Conservation (phyloP, 148 eudicot genomes). For the Salicornia ramosissima region DNA sequence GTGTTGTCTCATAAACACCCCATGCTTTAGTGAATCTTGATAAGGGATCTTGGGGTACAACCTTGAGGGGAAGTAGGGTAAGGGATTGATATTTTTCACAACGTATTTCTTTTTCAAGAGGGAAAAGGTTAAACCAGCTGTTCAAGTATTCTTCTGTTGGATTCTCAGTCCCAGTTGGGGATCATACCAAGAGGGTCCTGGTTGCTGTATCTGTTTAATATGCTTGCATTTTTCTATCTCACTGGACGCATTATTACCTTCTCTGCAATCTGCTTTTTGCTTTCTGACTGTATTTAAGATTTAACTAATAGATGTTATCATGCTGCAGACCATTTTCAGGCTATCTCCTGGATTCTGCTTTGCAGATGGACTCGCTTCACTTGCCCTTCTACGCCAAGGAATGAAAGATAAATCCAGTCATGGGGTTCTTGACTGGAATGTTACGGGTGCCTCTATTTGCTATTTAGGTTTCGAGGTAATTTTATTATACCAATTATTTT, state of each 20-base stretch:
- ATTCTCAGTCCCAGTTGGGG: too few relatives aligned
- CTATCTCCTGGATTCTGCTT: conserved; percentile 97
- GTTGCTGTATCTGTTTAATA: background rate
- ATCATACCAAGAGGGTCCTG: background rate
- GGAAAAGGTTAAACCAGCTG: too few relatives aligned
- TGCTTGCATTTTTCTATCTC: background rate
- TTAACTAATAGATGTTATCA: conserved; percentile 18
- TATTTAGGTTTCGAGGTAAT: conserved; percentile 85
- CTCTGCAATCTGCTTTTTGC: conserved; percentile 1
- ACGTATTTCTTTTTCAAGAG: too few relatives aligned
- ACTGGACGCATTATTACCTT: background rate
- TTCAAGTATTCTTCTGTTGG: too few relatives aligned
- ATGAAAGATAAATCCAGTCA: conserved; percentile 75
- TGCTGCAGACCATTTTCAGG: conserved; percentile 78
- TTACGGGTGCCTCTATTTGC: conserved; percentile 85
- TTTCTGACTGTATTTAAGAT: conserved; percentile 8
- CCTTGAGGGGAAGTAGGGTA: background rate
- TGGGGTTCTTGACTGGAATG: conserved; percentile 81
- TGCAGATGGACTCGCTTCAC: conserved; percentile 96
- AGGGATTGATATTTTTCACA: background rate
- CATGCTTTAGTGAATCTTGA: too few relatives aligned
- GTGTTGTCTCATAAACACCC: too few relatives aligned
- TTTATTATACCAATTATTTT: conserved; percentile 21
- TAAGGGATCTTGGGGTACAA: background rate
- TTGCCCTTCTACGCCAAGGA: conserved; percentile 93